phyloP scores from a whole-genome alignment of 768 basidiomycete species.

The Leccinum olivaceopallidum region DNA sequence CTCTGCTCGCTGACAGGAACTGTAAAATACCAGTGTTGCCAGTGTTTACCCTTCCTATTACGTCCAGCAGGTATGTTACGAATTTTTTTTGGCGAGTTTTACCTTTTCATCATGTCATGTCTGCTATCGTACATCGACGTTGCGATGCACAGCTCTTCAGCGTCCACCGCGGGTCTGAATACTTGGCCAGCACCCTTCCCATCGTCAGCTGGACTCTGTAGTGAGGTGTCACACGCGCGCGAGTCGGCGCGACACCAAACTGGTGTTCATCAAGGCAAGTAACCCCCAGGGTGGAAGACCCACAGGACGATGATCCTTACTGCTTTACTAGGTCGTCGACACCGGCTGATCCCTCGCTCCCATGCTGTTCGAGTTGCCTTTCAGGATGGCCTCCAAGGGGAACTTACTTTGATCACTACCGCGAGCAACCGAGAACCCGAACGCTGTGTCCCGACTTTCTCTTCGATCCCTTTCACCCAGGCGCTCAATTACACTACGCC shows the following conservation, averaged over 20 bases:
- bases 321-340: slow-evolving; percentile 47
- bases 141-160: slow-evolving; percentile 51
- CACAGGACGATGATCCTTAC: not conserved
- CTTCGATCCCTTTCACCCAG: slow-evolving; percentile 14
- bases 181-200: slow-evolving; percentile 61
- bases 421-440: not conserved
- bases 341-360: slow-evolving; percentile 38
- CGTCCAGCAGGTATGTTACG: slow-evolving; percentile 49
- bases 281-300: not conserved
- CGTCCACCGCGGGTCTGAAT: slow-evolving; percentile 56
- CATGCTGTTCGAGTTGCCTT: slow-evolving; percentile 54
- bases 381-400: slow-evolving; percentile 39
- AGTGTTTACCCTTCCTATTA: slow-evolving; percentile 58
- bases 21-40: slow-evolving; percentile 38
- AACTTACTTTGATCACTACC: not conserved
- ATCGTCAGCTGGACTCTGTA: slow-evolving; percentile 46
- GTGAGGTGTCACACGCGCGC: slow-evolving; percentile 52
- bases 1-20: not conserved
- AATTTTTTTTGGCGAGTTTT: slow-evolving; percentile 11
- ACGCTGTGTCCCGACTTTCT: not conserved
- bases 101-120: too few relatives aligned
- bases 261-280: slow-evolving; percentile 54
- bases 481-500: slow-evolving; percentile 56
- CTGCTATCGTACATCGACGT: not conserved
- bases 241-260: slow-evolving; percentile 6